Base-by-base conservation (phyloP, 2,329 filamentous ascomycete species). In the Scleromitrula shiraiana region DNA sequence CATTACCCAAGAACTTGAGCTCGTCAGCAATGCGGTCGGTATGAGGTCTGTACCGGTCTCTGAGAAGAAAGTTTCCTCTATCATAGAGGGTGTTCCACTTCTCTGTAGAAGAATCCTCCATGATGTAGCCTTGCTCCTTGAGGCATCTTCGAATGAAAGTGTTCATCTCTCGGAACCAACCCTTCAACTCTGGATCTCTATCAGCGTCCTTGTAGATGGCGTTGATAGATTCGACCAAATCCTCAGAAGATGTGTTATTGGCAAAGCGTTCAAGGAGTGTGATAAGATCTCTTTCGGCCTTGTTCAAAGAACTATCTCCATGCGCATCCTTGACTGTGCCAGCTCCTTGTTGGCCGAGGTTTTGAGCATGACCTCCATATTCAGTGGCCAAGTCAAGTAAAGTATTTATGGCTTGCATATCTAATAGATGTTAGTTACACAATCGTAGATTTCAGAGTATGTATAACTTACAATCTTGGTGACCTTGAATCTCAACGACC, bases 401-500 rank as follows among this genome's bases (percentile, higher is more conserved):
- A 3, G 91, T 94, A 60, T 89, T 80, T 54, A 98, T 83, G n/a
- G 93, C 93, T 66, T 85, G 78, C 58, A 90, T 82, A 68, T 97
- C 77, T 82, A 56, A 5, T 15, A 20, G 12, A 38, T 27, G 56
- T 68, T 53, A 69, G 64, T 24, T 26, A 4, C 12, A 23, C 26
- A 23, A 27, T 19, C n/a, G n/a, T n/a, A n/a, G n/a, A n/a, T n/a
- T n/a, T n/a, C n/a, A n/a, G n/a, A n/a, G n/a, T n/a, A n/a, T n/a
- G n/a, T n/a, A 19, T 14, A 19, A 69, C 75, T 65, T 68, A 81
- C 78, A 98, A 61, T 98, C 91, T 50, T 87, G 80, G 63, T 97
- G 93, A 49, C 91, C 87, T 70, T 98, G 93, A 60, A 95, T 89
- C 69, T 98, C 93, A 38, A 96, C 82, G 32, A 98, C 72, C 85